These are phyloP conservation scores for Acacia pycnantha DNA, from an alignment of 331 rosid species.

Conservation along the genomic window DNA sequence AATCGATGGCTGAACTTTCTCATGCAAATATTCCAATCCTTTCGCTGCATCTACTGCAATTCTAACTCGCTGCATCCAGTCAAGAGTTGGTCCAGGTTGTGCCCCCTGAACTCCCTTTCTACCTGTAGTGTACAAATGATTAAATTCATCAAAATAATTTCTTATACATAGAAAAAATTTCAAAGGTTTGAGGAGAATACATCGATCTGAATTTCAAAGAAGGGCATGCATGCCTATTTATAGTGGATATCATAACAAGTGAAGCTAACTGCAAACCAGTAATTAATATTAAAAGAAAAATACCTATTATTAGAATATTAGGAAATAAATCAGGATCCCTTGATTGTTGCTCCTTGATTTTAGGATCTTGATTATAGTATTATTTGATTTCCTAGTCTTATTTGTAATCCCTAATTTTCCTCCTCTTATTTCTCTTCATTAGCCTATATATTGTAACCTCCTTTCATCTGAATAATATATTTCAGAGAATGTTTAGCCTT, in stretches of 20 bases:
- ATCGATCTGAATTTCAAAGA: background rate
- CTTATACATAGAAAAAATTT: background rate
- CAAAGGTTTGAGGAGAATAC: background rate
- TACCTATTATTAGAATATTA: too few species aligned
- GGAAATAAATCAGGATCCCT: too few species aligned
- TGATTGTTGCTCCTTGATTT: too few species aligned
- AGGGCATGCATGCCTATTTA: background rate
- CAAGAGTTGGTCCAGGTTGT: conserved; percentile 96
- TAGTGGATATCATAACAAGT: background rate
- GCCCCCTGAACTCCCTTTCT: conserved; percentile 99
- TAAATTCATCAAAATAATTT: conserved; percentile 13
- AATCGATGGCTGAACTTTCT: conserved; percentile 83
- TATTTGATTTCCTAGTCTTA: too few species aligned
- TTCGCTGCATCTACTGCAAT: conserved; percentile 95
- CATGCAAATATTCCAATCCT: conserved; percentile 95
- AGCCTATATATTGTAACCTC: too few species aligned
- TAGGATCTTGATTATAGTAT: too few species aligned
- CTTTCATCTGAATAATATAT: too few species aligned
- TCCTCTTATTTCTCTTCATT: too few species aligned
- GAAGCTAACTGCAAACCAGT: background rate
- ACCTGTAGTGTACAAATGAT: conserved; percentile 49
- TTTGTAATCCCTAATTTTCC: too few species aligned
- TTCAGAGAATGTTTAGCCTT: too few species aligned
- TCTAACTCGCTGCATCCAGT: conserved; percentile 95
- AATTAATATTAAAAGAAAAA: too few species aligned